Evolutionary conservation across 2,329 filamentous ascomycete species (phyloP).

Genomic region (Colletotrichum navitas): DNA sequence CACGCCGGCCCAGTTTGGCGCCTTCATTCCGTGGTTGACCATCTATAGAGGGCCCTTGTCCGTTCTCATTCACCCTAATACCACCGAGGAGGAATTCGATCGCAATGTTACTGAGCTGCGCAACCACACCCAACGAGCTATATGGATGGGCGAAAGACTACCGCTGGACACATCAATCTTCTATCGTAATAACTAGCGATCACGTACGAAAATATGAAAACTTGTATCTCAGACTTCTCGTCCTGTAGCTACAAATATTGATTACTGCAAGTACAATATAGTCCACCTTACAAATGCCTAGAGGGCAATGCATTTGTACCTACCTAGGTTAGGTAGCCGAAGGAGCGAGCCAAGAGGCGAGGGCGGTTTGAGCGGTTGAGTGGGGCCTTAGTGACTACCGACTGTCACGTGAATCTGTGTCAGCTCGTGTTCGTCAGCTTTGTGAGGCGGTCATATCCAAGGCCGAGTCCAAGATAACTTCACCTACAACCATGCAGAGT

Average conservation of each 20-base stretch:
- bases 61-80: constrained; percentile 86
- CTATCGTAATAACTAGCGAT: background rate
- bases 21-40: constrained; percentile 87
- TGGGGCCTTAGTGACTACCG: background rate
- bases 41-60: constrained; percentile 82
- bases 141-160: constrained; percentile 79
- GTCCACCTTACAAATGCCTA: background rate
- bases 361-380: background rate
- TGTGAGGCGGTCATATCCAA: background rate
- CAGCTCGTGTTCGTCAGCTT: constrained; percentile 13
- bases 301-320: background rate
- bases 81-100: constrained; percentile 58
- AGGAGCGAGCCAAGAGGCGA: background rate
- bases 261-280: background rate
- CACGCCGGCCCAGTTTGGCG: constrained; percentile 88
- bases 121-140: constrained; percentile 77
- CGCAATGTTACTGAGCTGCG: constrained; percentile 53
- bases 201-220: background rate
- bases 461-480: background rate
- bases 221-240: background rate
- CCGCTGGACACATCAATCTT: constrained; percentile 63
- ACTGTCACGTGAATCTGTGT: constrained; percentile 2
- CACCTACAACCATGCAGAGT: background rate
- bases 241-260: background rate
- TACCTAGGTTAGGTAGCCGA: background rate